Conservation (phyloP, 129 eudicot genomes). For the sunflower (Helianthus annuus) region HanXRQr2.0-SUNRISE NC_035435.2:143005728-143006227, state of each 20-base stretch:
- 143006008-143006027: slow-evolving; percentile 86
- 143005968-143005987: neutral
- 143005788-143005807: slow-evolving; percentile 72
- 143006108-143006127: slow-evolving; percentile 72
- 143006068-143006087: slow-evolving; percentile 40
- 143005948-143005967: neutral
- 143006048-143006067: slow-evolving; percentile 60
- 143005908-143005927: too few relatives aligned
- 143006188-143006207: neutral
- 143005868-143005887: slow-evolving; percentile 23
- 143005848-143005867: neutral
- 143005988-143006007: slow-evolving; percentile 30
- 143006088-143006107: slow-evolving; percentile 63
- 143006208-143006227: neutral
- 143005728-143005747: slow-evolving; percentile 36
- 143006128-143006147: slow-evolving; percentile 83
- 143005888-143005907: slow-evolving; percentile 48
- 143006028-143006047: slow-evolving; percentile 95
- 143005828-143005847: slow-evolving; percentile 39
- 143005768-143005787: slow-evolving; percentile 55
- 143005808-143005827: slow-evolving; percentile 53
- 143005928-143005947: neutral
- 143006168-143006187: slow-evolving; percentile 56
- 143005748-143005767: slow-evolving; percentile 42
- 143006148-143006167: slow-evolving; percentile 58